phyloP scores from a whole-genome alignment of 164 flowering plant genomes.

The Berberis thunbergii region DNA sequence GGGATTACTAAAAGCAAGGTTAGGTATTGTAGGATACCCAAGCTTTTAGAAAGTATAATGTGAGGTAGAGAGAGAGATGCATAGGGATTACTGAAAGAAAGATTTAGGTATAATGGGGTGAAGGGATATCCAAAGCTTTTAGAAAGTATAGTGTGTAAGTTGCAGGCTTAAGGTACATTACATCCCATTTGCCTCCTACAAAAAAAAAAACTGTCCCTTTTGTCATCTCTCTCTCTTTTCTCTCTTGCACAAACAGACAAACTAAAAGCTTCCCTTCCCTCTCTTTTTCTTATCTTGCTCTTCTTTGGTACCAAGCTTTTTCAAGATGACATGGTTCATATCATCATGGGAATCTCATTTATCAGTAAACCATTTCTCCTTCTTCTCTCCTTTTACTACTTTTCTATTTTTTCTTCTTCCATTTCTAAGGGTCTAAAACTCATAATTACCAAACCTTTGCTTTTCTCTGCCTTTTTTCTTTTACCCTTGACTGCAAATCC shows the following conservation, averaged over 20 bases:
- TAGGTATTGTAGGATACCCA: background rate
- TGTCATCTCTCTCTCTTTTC: background rate
- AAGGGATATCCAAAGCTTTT: background rate
- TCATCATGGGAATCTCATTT: slow-evolving; percentile 1
- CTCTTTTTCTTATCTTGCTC: background rate
- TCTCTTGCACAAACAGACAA: background rate
- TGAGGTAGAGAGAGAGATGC: background rate
- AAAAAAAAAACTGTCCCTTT: background rate
- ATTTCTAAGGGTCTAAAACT: background rate
- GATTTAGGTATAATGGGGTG: background rate
- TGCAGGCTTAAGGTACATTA: background rate
- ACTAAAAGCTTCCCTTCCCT: background rate
- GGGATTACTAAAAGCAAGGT: background rate
- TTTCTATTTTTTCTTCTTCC: background rate
- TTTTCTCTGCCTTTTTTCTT: background rate
- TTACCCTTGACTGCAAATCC: background rate
- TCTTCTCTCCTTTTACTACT: background rate
- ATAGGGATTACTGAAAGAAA: background rate
- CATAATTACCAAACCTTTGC: background rate
- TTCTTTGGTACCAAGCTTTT: background rate
- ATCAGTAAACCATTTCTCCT: background rate
- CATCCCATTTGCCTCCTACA: background rate
- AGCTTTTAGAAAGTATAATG: slow-evolving; percentile 1
- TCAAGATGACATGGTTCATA: background rate
- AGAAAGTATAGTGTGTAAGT: background rate